These are phyloP conservation scores for Pterulicium gracile DNA, from an alignment of 1,284 basidiomycete genomes.

Conservation along the genomic window DNA sequence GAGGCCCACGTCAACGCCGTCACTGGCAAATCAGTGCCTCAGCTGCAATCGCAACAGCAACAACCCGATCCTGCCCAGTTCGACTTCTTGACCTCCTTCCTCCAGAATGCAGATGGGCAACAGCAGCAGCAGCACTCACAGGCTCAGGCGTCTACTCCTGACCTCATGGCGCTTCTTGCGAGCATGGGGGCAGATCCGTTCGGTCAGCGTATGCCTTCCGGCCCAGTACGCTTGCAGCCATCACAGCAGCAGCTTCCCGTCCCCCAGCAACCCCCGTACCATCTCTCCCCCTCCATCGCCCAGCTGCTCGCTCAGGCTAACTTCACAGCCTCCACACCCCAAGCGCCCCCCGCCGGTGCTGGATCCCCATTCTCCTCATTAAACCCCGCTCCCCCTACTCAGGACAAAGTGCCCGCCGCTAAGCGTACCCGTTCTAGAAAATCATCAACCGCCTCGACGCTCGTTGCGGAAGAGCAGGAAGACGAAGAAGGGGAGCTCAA, in stretches of 20 bases:
- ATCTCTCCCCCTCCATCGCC: slow-evolving; percentile 42
- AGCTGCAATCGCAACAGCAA: slow-evolving; percentile 12
- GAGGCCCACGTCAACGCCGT: slow-evolving; percentile 52
- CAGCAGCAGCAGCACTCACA: slow-evolving; percentile 32
- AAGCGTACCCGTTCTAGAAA: slow-evolving; percentile 50
- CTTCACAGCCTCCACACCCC: slow-evolving; percentile 14
- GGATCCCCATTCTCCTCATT: slow-evolving; percentile 12
- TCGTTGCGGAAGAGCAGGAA: not conserved
- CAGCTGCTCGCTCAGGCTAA: slow-evolving; percentile 37
- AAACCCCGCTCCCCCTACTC: slow-evolving; percentile 9
- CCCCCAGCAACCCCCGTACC: slow-evolving; percentile 19
- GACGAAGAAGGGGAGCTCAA: not conserved
- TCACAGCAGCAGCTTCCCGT: slow-evolving; percentile 13
- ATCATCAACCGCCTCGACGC: slow-evolving; percentile 25
- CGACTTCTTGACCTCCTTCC: not conserved
- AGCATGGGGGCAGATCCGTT: not conserved
- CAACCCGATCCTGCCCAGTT: slow-evolving; percentile 6
- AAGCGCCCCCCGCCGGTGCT: slow-evolving; percentile 13
- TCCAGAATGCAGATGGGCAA: not conserved
- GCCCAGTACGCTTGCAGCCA: too few species aligned
- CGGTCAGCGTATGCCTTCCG: slow-evolving; percentile 26
- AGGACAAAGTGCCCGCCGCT: slow-evolving; percentile 20
- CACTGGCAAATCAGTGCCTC: slow-evolving; percentile 26
- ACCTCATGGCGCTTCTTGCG: not conserved
- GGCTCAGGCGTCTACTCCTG: slow-evolving; percentile 49